Conservation (phyloP, 2,329 filamentous ascomycete species). For the Colletotrichum nymphaeae region DNA sequence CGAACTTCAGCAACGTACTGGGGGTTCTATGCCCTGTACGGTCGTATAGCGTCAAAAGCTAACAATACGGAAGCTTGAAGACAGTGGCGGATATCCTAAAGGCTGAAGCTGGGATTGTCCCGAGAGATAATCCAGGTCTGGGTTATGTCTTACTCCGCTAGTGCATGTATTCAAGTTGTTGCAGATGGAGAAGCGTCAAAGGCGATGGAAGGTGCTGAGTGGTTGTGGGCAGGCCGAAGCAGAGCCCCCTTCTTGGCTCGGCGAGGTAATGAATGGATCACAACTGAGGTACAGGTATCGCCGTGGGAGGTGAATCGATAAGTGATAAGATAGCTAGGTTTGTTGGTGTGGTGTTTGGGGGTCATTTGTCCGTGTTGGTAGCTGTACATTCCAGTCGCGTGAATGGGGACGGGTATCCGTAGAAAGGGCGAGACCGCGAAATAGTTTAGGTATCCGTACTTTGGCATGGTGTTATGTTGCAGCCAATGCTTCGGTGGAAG, state of each 20-base stretch:
- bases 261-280: background rate
- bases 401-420: background rate
- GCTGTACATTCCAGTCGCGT: background rate
- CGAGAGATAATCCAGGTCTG: too few relatives aligned
- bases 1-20: background rate
- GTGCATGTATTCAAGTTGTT: background rate
- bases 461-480: background rate
- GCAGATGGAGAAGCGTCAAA: background rate
- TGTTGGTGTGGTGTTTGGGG: background rate
- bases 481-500: slow-evolving; percentile 15
- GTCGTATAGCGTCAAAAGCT: background rate
- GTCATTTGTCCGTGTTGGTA: background rate
- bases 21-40: background rate
- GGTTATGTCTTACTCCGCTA: too few relatives aligned
- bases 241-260: slow-evolving; percentile 28
- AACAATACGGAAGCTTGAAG: background rate
- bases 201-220: background rate
- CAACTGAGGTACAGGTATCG: slow-evolving; percentile 6
- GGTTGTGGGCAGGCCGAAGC: background rate
- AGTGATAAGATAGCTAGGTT: background rate
- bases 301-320: slow-evolving; percentile 5
- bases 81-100: background rate
- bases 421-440: background rate
- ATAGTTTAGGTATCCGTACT: background rate
- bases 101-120: too few relatives aligned